These are phyloP conservation scores for Petunia axillaris DNA, from an alignment of 257 asterid species.

Conservation along the genomic window DNA sequence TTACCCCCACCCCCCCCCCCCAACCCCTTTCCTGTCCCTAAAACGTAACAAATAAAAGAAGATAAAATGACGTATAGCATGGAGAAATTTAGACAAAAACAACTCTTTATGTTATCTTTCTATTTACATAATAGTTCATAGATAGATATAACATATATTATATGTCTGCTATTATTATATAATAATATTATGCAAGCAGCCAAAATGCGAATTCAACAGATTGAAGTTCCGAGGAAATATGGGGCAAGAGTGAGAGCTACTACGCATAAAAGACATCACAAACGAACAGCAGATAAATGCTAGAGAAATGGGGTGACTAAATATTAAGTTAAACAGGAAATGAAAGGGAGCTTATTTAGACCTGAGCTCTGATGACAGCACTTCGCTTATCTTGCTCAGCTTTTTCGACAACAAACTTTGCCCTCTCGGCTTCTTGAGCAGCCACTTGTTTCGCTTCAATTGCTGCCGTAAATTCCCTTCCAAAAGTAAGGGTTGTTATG, in stretches of 20 bases:
- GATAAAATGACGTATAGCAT: not conserved
- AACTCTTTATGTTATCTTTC: not conserved
- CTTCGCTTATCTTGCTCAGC: slow-evolving; percentile 93
- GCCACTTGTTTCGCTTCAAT: slow-evolving; percentile 98
- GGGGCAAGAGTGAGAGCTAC: not conserved
- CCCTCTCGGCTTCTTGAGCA: slow-evolving; percentile 97
- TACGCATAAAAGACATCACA: not conserved
- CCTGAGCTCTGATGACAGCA: slow-evolving; percentile 95
- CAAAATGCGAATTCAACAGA: not conserved
- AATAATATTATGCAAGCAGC: not conserved
- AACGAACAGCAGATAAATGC: too few species aligned
- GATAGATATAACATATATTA: not conserved
- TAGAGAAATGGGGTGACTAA: too few species aligned
- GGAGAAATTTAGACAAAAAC: not conserved
- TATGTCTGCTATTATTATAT: not conserved
- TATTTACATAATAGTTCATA: not conserved
- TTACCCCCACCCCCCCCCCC: not conserved
- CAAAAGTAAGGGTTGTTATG: slow-evolving; percentile 80
- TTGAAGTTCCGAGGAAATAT: not conserved
- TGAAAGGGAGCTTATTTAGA: slow-evolving; percentile 22
- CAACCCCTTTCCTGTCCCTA: not conserved
- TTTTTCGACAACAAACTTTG: slow-evolving; percentile 88
- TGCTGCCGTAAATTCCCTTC: slow-evolving; percentile 89
- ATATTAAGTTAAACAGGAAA: not conserved
- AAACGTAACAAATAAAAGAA: too few species aligned